Conservation (phyloP, 768 basidiomycete genomes). For the Calvatia gigantea region DNA sequence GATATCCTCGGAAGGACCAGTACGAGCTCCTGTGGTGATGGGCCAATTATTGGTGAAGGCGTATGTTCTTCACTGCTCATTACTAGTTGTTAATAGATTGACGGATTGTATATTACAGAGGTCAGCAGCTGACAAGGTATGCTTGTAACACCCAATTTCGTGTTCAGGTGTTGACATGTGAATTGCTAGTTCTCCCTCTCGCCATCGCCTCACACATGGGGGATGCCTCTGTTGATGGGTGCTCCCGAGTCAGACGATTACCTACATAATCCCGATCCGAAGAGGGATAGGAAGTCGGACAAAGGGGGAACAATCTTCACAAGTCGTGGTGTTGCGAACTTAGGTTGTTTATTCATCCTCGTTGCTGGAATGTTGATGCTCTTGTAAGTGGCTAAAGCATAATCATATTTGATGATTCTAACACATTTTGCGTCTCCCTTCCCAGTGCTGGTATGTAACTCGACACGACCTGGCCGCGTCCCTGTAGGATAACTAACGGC, state of each 20-base stretch:
- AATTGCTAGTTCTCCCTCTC: slow-evolving; percentile 34
- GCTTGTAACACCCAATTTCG: no score
- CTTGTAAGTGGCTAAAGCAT: slow-evolving; percentile 42
- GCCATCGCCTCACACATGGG: slow-evolving; percentile 48
- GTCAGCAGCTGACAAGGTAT: slow-evolving; percentile 8
- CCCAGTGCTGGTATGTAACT: slow-evolving; percentile 34
- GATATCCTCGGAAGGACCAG: background rate
- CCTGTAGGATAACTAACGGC: background rate
- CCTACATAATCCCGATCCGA: slow-evolving; percentile 62
- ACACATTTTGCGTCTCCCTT: background rate
- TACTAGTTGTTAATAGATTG: background rate
- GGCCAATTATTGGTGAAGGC: no score
- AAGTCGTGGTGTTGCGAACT: slow-evolving; percentile 58
- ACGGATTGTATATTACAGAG: background rate
- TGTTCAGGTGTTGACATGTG: background rate
- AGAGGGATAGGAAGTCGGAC: slow-evolving; percentile 50
- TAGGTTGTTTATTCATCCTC: slow-evolving; percentile 65
- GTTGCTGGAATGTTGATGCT: slow-evolving; percentile 41
- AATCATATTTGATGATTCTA: slow-evolving; percentile 1
- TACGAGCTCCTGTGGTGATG: no score
- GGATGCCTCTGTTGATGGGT: slow-evolving; percentile 37
- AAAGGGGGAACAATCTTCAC: slow-evolving; percentile 58
- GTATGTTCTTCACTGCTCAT: no score
- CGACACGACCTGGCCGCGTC: background rate
- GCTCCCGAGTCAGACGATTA: slow-evolving; percentile 58